Base-by-base conservation (phyloP, 306 rosid genomes). In the Cucurbita pepo region DNA sequence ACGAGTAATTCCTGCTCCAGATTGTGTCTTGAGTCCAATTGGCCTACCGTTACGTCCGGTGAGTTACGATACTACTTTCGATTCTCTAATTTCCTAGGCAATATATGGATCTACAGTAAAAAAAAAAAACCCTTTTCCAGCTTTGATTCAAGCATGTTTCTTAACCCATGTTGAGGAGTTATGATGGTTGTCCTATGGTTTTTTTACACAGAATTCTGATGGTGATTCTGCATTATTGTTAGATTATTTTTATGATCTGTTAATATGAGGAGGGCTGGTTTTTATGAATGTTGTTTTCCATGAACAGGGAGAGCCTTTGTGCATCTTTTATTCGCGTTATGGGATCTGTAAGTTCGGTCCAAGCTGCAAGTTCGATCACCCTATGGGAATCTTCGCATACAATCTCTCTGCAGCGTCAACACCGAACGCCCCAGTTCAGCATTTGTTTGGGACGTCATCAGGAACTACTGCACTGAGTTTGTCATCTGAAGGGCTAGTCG, bases 281-380 rank as follows among this genome's bases (percentile, higher is more conserved):
- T 25, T 65, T 66, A 66, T 58, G 75, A 61, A 70, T 75, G 51
- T 80, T 69, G 25, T 56, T 77, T 60, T 74, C 78, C 75, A 79
- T 76, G 40, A 78, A 61, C 91, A 90, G 98, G 98, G 89, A 78
- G 92, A 94, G 73, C 97, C 97, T 73, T 69, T 90, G 77, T 94
- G 98, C 86, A 91, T 89, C 80, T 89, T 90, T 82, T 94, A 94
- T 78, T 90, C 96, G 25, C 98, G 97, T 66, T 94, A 94, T 77
- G 98, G 97, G 65, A 94, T 90, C 79, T 94, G 98, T 85, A 94
- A 94, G 86, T 94, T 94, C 51, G 98, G 98, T 38, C 98, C 98
- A 36, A 90, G 97, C 80, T 94, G 98, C 90, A 94, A 94, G 90
- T 94, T 94, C 81, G 95, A 90, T 77, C 98, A 94, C 62, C 98